Evolutionary conservation across 2,329 filamentous ascomycete genomes (phyloP), one percentile per base, ranked within the genome.

Genomic region (Ceratocystis cubensis): DNA sequence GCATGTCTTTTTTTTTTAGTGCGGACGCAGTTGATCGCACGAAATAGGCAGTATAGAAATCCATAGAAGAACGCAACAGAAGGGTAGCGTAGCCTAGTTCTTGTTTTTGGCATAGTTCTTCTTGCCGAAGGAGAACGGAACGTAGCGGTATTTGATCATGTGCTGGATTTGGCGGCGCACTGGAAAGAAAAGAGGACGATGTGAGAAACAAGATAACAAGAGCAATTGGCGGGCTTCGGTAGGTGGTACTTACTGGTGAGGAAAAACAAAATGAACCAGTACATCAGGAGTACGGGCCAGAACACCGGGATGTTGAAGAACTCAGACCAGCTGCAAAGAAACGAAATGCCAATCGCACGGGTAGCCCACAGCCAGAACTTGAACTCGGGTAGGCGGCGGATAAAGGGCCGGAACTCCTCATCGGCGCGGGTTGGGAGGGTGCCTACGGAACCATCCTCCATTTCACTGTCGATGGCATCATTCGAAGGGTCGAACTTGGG

Each of bases 61-160:
- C 41, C 20, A 46, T 20, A 45, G 37, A 48, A 64, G 15, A 41
- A 15, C 56, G 2, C 17, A 41, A 37, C 28, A 53, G 3, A 20
- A 44, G 28, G n/a, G 37, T 10, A 30, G 13, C 5, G 5, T 25
- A 45, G 41, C 22, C 70, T 73, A 78, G 65, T 78, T 77, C 78
- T 78, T 85, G 77, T 80, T 82, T 79, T 86, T 87, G 74, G 77
- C 80, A 76, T 94, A 95, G 74, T 84, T 86, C 70, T 89, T 82
- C 84, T 96, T 96, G 77, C 92, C 92, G 71, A 96, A 85, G 50
- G 89, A 87, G 79, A 96, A 96, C 50, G 92, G 91, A 37, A 96
- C 91, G 75, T 96, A 99, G 78, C 93, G 90, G 81, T 97, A 99
- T 81, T 97, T 99, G 83, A 99, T 93, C 94, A 99, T 99, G 80